Percentiles rank a stretch among this genome's conserved stretches.
Conservation (phyloP, 23 red algal species). For the Gracilaria gracilis region DNA sequence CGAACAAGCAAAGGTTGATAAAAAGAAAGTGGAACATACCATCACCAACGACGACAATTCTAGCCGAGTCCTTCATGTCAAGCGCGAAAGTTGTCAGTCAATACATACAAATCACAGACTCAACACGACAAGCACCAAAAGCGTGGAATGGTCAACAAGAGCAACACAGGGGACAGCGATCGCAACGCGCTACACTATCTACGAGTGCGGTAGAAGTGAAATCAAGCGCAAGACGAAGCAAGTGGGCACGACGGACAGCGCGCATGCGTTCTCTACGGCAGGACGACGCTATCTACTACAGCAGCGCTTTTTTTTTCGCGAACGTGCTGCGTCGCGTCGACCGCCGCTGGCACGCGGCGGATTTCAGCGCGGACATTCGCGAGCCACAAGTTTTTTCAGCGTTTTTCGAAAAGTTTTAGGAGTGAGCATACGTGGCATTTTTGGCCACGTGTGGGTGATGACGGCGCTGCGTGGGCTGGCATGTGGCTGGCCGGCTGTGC, state of each 20-base stretch:
- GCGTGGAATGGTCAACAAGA: not conserved
- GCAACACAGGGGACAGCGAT: not conserved
- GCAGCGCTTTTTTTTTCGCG: not conserved
- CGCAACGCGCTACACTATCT: too few species aligned
- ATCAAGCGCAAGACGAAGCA: too few species aligned
- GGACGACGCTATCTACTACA: too few species aligned
- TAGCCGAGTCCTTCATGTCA: slow-evolving; percentile 92
- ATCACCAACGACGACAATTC: slow-evolving; percentile 96
- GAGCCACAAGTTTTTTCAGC: not conserved
- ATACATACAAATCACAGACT: too few species aligned
- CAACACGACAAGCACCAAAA: not conserved
- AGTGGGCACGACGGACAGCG: too few species aligned
- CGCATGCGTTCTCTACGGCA: too few species aligned
- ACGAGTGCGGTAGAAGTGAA: too few species aligned
- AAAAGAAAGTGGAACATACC: slow-evolving; percentile 62
- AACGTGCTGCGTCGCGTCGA: not conserved
- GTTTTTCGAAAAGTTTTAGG: not conserved
- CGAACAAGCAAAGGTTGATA: not conserved
- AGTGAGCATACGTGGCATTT: not conserved
- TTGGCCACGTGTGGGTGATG: not conserved
- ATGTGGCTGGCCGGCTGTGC: too few species aligned
- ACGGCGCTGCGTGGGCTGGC: too few species aligned
- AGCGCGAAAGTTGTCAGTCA: too few species aligned
- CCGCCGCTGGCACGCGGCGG: too few species aligned
- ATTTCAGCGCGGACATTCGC: too few species aligned